Evolutionary conservation across 106 monocot species (phyloP).

Genomic region (Dendrobium chrysotoxum): DNA sequence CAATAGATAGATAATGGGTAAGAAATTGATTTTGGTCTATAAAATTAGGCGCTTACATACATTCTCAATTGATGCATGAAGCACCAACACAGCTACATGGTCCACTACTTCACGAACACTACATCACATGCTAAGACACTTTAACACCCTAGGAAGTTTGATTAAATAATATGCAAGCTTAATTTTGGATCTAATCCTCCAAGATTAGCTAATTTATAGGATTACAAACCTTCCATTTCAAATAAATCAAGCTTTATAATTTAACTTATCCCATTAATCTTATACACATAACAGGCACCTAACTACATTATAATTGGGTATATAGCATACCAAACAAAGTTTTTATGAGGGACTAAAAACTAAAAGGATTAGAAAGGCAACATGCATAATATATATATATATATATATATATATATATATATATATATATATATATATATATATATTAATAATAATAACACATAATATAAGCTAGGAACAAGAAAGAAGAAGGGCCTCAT

Average conservation of each 20-base stretch:
- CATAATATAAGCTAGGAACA: too few species aligned
- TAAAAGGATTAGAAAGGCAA: too few species aligned
- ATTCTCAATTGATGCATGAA: background rate
- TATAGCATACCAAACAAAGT: background rate
- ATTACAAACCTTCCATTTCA: background rate
- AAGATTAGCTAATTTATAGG: background rate
- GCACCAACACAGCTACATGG: background rate
- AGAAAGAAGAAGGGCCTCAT: too few species aligned
- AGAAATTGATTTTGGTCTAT: background rate
- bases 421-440: too few species aligned
- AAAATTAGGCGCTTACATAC: background rate
- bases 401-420: too few species aligned
- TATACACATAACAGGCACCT: background rate
- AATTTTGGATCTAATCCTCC: background rate
- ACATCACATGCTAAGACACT: slow-evolving; percentile 1
- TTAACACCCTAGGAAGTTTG: background rate
- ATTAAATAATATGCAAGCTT: background rate
- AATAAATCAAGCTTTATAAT: background rate
- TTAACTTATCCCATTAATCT: background rate
- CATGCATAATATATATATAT: too few species aligned
- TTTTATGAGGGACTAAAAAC: background rate
- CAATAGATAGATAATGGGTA: background rate
- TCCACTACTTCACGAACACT: background rate
- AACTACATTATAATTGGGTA: background rate
- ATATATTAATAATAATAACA: too few species aligned